Evolutionary conservation across 495 filamentous ascomycete genomes (phyloP).

Genomic region (Melanomma pulvis-pyrius): DNA sequence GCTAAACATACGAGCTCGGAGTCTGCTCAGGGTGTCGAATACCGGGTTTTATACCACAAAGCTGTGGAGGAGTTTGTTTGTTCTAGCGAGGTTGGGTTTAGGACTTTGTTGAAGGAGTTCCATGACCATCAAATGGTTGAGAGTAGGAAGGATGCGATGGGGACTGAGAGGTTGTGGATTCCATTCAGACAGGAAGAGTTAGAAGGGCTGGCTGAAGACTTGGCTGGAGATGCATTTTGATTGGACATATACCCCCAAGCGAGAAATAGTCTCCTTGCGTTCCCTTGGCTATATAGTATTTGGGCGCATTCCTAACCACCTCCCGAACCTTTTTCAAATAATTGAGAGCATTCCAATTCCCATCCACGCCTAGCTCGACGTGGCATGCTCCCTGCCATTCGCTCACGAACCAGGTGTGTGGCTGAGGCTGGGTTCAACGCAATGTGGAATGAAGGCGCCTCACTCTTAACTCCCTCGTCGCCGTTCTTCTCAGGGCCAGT

Average conservation of each 20-base stretch:
- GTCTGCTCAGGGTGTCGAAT: constrained; percentile 70
- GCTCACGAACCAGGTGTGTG: not conserved
- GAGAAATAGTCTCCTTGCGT: not conserved
- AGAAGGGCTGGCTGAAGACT: constrained; percentile 83
- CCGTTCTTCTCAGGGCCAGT: too few relatives aligned
- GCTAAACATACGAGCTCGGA: constrained; percentile 6
- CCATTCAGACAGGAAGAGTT: constrained; percentile 88
- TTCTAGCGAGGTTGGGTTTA: constrained; percentile 92
- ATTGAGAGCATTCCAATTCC: too few relatives aligned
- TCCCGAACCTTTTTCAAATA: not conserved
- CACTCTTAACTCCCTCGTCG: too few relatives aligned
- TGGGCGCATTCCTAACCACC: not conserved
- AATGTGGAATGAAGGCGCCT: too few relatives aligned
- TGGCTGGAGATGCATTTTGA: constrained; percentile 23
- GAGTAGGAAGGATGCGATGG: constrained; percentile 78
- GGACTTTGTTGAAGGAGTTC: constrained; percentile 93
- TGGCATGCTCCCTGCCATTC: not conserved
- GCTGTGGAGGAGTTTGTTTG: constrained; percentile 96
- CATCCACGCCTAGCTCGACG: not conserved
- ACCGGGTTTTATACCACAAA: constrained; percentile 87
- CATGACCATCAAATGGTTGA: constrained; percentile 97
- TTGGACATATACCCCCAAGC: not conserved
- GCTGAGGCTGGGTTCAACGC: not conserved
- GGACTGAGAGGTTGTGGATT: constrained; percentile 81
- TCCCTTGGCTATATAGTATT: not conserved